Percentiles rank a stretch among this genome's conserved stretches.
Conservation (phyloP, 1,139 yeast species). For the Candida frijolesensis region DNA sequence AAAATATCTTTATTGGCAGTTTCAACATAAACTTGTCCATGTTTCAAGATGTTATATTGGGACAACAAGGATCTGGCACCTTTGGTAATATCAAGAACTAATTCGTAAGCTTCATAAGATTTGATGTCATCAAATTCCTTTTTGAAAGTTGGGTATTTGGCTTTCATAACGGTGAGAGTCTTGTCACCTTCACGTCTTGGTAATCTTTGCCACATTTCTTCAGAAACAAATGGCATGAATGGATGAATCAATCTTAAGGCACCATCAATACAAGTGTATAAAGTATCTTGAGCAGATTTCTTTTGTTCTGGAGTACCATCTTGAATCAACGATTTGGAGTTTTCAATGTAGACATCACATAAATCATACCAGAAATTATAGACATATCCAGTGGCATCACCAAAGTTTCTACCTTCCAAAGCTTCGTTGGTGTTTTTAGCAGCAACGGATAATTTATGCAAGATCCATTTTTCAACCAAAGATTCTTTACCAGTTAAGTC, state of each 20-base stretch:
- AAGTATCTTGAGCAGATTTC: slow-evolving; percentile 89
- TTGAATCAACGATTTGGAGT: slow-evolving; percentile 87
- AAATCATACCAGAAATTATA: slow-evolving; percentile 96
- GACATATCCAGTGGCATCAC: slow-evolving; percentile 81
- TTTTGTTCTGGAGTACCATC: slow-evolving; percentile 87
- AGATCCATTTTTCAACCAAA: slow-evolving; percentile 94
- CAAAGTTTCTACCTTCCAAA: slow-evolving; percentile 84
- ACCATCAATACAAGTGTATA: slow-evolving; percentile 89
- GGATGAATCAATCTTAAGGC: slow-evolving; percentile 94
- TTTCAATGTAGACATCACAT: slow-evolving; percentile 97
- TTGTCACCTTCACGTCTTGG: slow-evolving; percentile 82
- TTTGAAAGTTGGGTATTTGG: slow-evolving; percentile 73
- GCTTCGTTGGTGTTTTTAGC: slow-evolving; percentile 65
- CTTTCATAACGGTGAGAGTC: slow-evolving; percentile 71
- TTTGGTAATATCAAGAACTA: slow-evolving; percentile 83
- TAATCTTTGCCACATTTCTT: slow-evolving; percentile 98
- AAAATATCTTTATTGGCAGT: slow-evolving; percentile 50
- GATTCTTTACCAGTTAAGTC: slow-evolving; percentile 79
- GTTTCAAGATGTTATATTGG: slow-evolving; percentile 84
- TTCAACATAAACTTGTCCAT: slow-evolving; percentile 85
- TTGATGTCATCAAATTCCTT: slow-evolving; percentile 61
- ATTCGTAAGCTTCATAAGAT: slow-evolving; percentile 75
- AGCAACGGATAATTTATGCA: slow-evolving; percentile 78
- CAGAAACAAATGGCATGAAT: slow-evolving; percentile 96
- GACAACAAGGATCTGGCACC: slow-evolving; percentile 90